Evolutionary conservation across 139 green algal species (phyloP), one percentile per base, ranked within the genome.

Genomic region (Chlorella sp.): DNA sequence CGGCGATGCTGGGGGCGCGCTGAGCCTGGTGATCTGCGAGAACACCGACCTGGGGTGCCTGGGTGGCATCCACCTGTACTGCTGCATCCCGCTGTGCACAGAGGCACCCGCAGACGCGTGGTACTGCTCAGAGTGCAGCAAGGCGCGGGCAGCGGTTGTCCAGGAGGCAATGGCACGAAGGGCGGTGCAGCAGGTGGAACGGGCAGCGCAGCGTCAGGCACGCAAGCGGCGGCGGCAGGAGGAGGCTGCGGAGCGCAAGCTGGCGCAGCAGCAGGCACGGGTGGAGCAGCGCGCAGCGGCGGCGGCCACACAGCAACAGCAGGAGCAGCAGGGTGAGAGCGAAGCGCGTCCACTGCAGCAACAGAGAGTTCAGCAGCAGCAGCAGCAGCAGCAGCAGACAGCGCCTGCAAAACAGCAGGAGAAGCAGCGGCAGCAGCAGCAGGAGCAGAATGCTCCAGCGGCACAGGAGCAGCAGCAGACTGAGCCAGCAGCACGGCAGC

Each of bases 51-150:
- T 28, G 22, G 84, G 84, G 66, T 88, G 84, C 84, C 68, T 81
- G 39, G 84, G 68, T 19, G 84, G 84, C 84, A 42, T 88, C 30
- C 84, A 88, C 84, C 66, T 88, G 39, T 86, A 79, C 61, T 87
- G 83, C 83, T 79, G 60, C 83, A 14, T 79, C 1, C 83, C 64
- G 61, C 48, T 87, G 61, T 64, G 60, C 39, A 88, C 37, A 26
- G 84, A 88, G 84, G 37, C 68, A 19, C 84, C 84, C 66, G 80
- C 68, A 40, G 84, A 88, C 15, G 84, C 66, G 9, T 88, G 84
- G 84, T 88, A 88, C 68, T 88, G 84, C 68, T 81, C 68, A 7
- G 39, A 88, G 39, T 88, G 84, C 84, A 39, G 22, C 79, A 26
- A 21, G 22, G 79, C 40, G 39, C 48, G 32, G 30, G 76, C 37